Evolutionary conservation across 2,329 filamentous ascomycete species (phyloP).

Genomic region (Claviceps purpurea): DNA sequence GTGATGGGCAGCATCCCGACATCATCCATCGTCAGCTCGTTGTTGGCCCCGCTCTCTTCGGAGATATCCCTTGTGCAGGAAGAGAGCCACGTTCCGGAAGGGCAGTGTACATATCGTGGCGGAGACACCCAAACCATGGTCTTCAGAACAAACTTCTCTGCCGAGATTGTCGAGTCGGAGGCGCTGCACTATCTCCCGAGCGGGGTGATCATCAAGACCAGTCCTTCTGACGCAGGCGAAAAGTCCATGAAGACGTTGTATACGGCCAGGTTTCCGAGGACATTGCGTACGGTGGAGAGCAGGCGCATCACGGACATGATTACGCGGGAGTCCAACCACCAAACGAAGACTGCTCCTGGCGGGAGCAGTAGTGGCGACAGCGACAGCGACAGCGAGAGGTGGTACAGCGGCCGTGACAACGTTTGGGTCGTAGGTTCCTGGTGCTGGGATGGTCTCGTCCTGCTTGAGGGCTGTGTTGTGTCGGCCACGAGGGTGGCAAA

Average conservation of each 20-base stretch:
- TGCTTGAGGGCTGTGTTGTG: conserved; percentile 46
- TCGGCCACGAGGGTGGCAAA: conserved; percentile 42
- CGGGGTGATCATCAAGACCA: conserved; percentile 39
- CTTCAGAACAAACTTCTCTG: conserved; percentile 22
- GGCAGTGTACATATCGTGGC: conserved; percentile 16
- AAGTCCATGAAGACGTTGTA: conserved; percentile 27
- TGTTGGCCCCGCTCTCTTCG: conserved; percentile 16
- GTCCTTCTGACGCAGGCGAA: conserved; percentile 25
- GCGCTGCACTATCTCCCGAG: conserved; percentile 37
- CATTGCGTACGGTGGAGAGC: conserved; percentile 35
- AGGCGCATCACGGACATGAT: conserved; percentile 32
- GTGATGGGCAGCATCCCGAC: conserved; percentile 32
- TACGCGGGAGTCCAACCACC: not conserved
- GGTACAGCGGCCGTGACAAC: conserved; percentile 39
- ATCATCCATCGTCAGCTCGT: conserved; percentile 32
- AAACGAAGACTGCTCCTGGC: not conserved
- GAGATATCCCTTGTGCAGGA: conserved; percentile 5
- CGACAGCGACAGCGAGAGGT: conserved; percentile 13
- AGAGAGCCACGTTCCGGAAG: not conserved
- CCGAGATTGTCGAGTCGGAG: conserved; percentile 26
- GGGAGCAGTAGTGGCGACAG: not conserved
- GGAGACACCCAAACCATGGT: conserved; percentile 20
- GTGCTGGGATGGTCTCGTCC: conserved; percentile 53
- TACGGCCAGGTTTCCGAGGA: conserved; percentile 36
- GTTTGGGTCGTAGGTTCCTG: conserved; percentile 45